Evolutionary conservation across 2,329 filamentous ascomycete species (phyloP).

Genomic region (Thyridium curvatum): DNA sequence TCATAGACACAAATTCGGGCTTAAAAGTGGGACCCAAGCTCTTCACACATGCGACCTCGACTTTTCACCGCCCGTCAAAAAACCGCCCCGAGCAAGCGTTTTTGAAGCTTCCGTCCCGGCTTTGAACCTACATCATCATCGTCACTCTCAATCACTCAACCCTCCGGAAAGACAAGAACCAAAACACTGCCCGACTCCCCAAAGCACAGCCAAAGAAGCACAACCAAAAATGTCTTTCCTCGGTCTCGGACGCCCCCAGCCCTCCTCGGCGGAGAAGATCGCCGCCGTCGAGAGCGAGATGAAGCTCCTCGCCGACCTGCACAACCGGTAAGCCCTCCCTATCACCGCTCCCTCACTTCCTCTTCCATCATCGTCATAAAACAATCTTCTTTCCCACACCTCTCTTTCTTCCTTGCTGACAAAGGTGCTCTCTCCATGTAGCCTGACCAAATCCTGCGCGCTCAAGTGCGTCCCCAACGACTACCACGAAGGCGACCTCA

Average conservation of each 20-base stretch:
- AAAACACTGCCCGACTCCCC: constrained; percentile 9
- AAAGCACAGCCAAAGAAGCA: background rate
- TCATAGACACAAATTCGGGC: no score
- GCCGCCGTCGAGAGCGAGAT: constrained; percentile 94
- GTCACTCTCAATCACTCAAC: no score
- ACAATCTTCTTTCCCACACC: constrained; percentile 1
- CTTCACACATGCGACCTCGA: no score
- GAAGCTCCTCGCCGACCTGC: constrained; percentile 93
- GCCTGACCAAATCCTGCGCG: constrained; percentile 81
- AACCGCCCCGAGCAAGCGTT: no score
- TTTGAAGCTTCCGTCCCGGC: no score
- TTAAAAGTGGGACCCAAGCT: no score
- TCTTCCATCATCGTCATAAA: constrained; percentile 3
- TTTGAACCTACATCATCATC: no score
- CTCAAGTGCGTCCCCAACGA: constrained; percentile 88
- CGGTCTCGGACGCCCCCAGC: constrained; percentile 60
- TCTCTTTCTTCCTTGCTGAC: background rate
- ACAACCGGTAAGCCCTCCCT: constrained; percentile 68
- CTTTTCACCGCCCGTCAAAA: no score
- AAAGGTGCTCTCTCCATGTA: constrained; percentile 24
- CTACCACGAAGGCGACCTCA: constrained; percentile 93
- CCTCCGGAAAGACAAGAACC: background rate
- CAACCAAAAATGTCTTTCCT: constrained; percentile 22
- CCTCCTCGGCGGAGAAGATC: constrained; percentile 95
- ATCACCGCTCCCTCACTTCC: constrained; percentile 4